Percentiles rank a stretch among this genome's conserved stretches.
These are phyloP conservation scores for Catharanthus roseus DNA, from an alignment of 257 asterid species.

Conservation along the genomic window DNA sequence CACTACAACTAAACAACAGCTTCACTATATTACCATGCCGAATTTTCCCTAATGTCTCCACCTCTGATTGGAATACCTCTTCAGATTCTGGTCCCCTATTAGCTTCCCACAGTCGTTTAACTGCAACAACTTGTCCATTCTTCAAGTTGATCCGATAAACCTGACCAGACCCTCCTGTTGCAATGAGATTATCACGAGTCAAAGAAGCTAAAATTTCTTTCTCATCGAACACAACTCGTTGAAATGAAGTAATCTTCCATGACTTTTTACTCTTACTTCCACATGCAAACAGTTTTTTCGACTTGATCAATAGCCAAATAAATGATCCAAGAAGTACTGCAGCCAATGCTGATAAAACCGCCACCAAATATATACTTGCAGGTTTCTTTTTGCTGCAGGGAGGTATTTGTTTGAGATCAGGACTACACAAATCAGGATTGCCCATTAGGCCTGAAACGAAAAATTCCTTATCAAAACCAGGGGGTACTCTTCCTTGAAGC, in stretches of 20 bases:
- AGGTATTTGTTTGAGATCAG: conserved; percentile 45
- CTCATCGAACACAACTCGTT: conserved; percentile 44
- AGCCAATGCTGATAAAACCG: conserved; percentile 46
- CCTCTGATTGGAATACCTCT: conserved; percentile 46
- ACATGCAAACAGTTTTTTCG: conserved; percentile 33
- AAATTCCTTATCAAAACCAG: conserved; percentile 34
- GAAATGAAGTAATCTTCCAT: conserved; percentile 69
- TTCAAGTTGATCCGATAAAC: conserved; percentile 61
- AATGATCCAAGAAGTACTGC: conserved; percentile 40
- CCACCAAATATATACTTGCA: conserved; percentile 34
- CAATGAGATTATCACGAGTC: conserved; percentile 56
- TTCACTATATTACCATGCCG: conserved; percentile 73
- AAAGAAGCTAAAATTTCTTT: conserved; percentile 48
- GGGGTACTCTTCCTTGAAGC: conserved; percentile 72
- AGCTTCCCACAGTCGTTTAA: conserved; percentile 74
- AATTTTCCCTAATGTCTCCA: conserved; percentile 51
- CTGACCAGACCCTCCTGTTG: conserved; percentile 73
- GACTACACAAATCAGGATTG: conserved; percentile 65
- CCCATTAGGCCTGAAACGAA: conserved; percentile 49
- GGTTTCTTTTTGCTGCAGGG: conserved; percentile 49
- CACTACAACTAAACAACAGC: conserved; percentile 55
- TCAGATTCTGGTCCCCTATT: conserved; percentile 42
- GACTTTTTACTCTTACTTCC: conserved; percentile 25
- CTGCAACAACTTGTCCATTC: conserved; percentile 62
- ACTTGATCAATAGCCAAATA: conserved; percentile 48